A percentile compares a stretch with the other conserved stretches of the same genome.
Conservation (phyloP, 164 flowering plant species). For the Magnolia sinica region DNA sequence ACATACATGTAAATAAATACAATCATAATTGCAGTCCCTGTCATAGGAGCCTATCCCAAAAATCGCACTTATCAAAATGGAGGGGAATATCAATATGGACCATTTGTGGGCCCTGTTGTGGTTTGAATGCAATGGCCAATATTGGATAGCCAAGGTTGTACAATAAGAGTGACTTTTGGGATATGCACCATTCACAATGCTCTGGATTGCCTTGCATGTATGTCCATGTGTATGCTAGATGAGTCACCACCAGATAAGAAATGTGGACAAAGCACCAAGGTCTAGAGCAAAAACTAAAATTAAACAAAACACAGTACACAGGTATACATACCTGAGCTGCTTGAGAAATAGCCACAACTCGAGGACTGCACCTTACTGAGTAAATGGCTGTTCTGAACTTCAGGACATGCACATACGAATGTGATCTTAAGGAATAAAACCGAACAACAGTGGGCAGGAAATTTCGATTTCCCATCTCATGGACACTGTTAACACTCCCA, state of each 20-base stretch:
- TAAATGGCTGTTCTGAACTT: constrained; percentile 66
- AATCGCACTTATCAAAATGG: background rate
- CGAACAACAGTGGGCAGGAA: constrained; percentile 48
- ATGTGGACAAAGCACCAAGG: background rate
- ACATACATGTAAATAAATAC: background rate
- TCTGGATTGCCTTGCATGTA: too few relatives aligned
- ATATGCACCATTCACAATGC: background rate
- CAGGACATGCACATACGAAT: constrained; percentile 59
- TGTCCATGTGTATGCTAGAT: background rate
- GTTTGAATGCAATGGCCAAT: background rate
- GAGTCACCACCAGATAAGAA: background rate
- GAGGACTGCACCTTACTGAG: constrained; percentile 75
- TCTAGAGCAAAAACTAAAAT: too few relatives aligned
- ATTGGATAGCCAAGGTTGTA: background rate
- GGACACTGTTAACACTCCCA: constrained; percentile 27
- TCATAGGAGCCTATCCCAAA: background rate
- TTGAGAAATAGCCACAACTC: constrained; percentile 65
- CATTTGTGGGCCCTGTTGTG: background rate
- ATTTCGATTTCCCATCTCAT: constrained; percentile 34
- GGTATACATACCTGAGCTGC: constrained; percentile 58
- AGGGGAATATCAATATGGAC: background rate
- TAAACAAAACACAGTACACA: background rate
- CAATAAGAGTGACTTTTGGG: background rate
- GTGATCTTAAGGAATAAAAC: constrained; percentile 70
- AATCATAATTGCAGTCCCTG: background rate